Base-by-base conservation (phyloP, 1,139 yeast species). In the Lodderomyces metapsilosis region DNA sequence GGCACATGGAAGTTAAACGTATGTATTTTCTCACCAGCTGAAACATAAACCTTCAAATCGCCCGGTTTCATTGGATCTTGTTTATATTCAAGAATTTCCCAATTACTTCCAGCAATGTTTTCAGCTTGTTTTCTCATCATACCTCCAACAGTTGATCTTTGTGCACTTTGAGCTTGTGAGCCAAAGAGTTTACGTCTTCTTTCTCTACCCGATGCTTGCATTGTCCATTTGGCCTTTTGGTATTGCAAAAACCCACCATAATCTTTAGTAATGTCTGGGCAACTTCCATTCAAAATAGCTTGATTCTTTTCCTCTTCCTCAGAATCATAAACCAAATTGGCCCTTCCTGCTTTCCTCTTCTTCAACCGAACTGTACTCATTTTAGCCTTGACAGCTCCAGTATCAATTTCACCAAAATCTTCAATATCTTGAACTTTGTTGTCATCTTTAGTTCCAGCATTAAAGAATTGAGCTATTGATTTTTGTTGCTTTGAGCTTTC, bases 211-310 rank as follows among this genome's bases (percentile, higher is more conserved):
- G 77, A 78, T 22, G 78, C 76, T 58, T 89, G 96, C 6, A 79
- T 66, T 42, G 69, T 78, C 99, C 99, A 94, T 56, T 87, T 87
- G 11, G 82, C 77, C 58, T 91, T 89, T 61, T 88, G 95, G 54
- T 86, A 85, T 31, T 68, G 65, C 48, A 94, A 72, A 76, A 91
- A 94, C 0, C 78, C 88, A 5, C 63, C 74, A 61, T 94, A 92
- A 57, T 89, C 94, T 7, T 73, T 83, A 1, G 76, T 73, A 58
- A 88, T 83, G 7, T 82, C 75, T 0, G 96, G 96, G 61, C 88
- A 81, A 4, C 72, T 64, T 0, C 76, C 74, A 41, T 74, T 76
- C 45, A 82, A 59, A 1, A 80, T 49, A 3, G 71, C 69, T 35
- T 72, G 69, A 16, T 71, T 56, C 40, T 62, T 49, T 46, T 69